Base-by-base conservation (phyloP, 2,329 filamentous ascomycete genomes). In the Dryadomyces quercus-mongolicae region DNA sequence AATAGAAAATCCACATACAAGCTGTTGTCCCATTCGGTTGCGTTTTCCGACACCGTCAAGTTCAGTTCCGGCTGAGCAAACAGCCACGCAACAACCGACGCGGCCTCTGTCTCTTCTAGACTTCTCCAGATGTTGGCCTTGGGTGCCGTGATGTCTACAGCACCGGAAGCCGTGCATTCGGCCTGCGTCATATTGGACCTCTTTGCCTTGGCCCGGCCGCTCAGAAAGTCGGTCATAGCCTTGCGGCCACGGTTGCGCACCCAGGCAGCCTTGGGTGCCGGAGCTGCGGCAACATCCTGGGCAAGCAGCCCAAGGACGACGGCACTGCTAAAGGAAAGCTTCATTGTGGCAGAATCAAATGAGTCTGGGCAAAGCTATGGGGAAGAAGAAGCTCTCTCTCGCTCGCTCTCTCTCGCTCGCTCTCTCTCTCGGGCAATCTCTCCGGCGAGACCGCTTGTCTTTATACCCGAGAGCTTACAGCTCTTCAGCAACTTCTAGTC, bases 111-210 rank as follows among this genome's bases (percentile, higher is more conserved):
- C 44, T 68, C 65, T 0, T 62, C 67, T 48, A 73, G 57, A n/a
- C 64, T 62, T 5, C 60, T 63, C 70, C 71, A 74, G 25, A 72
- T 60, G 55, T 74, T 75, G 15, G 59, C 51, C 53, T 71, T 71
- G 5, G 71, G 71, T 0, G 72, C 70, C 20, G 60, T 60, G 52
- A 64, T 61, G 3, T 53, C 45, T 5, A 61, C 58, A 0, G 62
- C 57, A 12, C 56, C 34, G 5, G 57, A 47, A 12, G 59, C 57
- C 25, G 59, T 42, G 52, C 63, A 54, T 9, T 34, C 18, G 10
- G 36, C 40, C 15, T 25, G 46, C 15, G 45, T 25, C 16, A 40
- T 61, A 15, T 57, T 54, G 13, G 45, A 34, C 9, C 53, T 36
- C 44, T 57, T 54, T 16, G 51, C 22, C 34, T 57, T 49, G 22